Conservation (phyloP, 768 basidiomycete genomes). For the Clitopilus passeckerianus region DNA sequence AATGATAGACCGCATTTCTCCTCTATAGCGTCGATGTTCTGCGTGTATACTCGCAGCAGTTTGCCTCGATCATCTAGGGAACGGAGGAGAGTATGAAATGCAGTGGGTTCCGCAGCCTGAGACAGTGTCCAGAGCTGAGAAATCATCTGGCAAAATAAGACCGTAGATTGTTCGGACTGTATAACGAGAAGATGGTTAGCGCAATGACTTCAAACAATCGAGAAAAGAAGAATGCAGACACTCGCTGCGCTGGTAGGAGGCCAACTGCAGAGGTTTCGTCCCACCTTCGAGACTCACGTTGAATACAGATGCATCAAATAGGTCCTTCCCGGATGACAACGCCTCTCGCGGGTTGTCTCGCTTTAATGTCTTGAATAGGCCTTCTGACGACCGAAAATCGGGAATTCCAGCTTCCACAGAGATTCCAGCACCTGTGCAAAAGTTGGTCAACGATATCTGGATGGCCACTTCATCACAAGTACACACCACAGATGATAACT, state of each 20-base stretch:
- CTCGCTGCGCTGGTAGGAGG: neutral
- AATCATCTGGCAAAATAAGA: slow-evolving; percentile 86
- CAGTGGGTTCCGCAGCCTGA: slow-evolving; percentile 66
- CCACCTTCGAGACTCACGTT: slow-evolving; percentile 45
- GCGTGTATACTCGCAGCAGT: slow-evolving; percentile 85
- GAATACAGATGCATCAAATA: slow-evolving; percentile 90
- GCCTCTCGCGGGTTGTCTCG: slow-evolving; percentile 71
- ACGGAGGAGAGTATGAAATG: slow-evolving; percentile 75
- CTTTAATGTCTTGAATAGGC: slow-evolving; percentile 75
- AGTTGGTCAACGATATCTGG: neutral
- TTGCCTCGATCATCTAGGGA: slow-evolving; percentile 69
- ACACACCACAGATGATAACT: slow-evolving; percentile 83
- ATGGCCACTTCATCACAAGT: slow-evolving; percentile 1
- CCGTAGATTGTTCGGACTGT: slow-evolving; percentile 71
- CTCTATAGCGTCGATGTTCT: slow-evolving; percentile 92
- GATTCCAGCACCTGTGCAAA: slow-evolving; percentile 71
- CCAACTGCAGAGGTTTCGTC: neutral
- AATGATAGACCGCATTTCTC: slow-evolving; percentile 81
- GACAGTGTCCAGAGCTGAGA: slow-evolving; percentile 75
- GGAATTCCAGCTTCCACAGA: slow-evolving; percentile 87
- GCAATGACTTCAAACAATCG: neutral
- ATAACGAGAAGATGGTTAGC: slow-evolving; percentile 7
- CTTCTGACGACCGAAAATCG: slow-evolving; percentile 80
- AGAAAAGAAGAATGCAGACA: neutral
- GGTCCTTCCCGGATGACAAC: slow-evolving; percentile 74